Percentiles rank a stretch among this genome's conserved stretches.
These are phyloP conservation scores for Coleophoma eucalyptorum DNA, from an alignment of 2,329 filamentous ascomycete genomes.

Conservation along the genomic window DNA sequence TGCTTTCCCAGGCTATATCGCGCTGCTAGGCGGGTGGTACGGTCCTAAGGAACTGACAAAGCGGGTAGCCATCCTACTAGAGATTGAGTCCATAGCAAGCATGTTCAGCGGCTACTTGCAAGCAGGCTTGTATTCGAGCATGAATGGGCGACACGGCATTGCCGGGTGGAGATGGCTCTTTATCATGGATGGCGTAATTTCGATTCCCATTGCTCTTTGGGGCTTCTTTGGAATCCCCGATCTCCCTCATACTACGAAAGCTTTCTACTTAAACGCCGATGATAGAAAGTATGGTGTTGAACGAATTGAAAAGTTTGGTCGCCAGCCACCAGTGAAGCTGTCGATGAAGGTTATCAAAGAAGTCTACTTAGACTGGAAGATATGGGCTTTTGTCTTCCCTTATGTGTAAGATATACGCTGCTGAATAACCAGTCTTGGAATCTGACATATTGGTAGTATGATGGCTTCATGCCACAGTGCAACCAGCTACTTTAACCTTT, in stretches of 20 bases:
- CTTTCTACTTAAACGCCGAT: slow-evolving; percentile 35
- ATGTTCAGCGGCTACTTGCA: slow-evolving; percentile 25
- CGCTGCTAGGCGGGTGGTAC: slow-evolving; percentile 4
- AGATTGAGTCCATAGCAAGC: neutral
- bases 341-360: neutral
- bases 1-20: slow-evolving; percentile 1
- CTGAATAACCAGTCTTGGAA: neutral
- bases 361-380: slow-evolving; percentile 28
- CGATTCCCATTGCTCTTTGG: slow-evolving; percentile 18
- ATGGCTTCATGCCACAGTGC: neutral
- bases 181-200: slow-evolving; percentile 19
- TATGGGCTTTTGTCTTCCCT: slow-evolving; percentile 10
- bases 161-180: slow-evolving; percentile 21
- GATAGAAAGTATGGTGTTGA: slow-evolving; percentile 35
- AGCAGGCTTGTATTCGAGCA: slow-evolving; percentile 15
- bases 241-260: slow-evolving; percentile 7
- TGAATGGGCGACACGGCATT: slow-evolving; percentile 13
- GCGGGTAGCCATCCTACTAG: neutral
- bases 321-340: neutral
- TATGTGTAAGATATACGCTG: neutral
- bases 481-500: slow-evolving; percentile 4
- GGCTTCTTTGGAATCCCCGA: slow-evolving; percentile 1
- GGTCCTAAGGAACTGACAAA: slow-evolving; percentile 1
- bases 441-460: neutral
- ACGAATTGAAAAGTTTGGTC: slow-evolving; percentile 1